Conservation (phyloP, 495 filamentous ascomycete species). For the Neurospora sp. region DNA sequence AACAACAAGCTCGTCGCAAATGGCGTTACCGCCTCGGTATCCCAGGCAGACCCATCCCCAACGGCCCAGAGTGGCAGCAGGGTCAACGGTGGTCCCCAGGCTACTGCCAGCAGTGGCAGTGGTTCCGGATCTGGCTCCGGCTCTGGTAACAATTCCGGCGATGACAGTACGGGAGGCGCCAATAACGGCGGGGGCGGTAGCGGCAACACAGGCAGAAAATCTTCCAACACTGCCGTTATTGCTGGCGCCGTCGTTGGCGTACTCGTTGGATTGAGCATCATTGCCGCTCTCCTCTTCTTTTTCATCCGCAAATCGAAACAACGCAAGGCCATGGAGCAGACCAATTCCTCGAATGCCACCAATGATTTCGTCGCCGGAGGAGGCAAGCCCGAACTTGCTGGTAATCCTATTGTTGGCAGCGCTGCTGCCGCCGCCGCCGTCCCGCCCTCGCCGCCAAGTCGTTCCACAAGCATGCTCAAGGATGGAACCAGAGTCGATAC, state of each 20-base stretch:
- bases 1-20: conserved; percentile 24
- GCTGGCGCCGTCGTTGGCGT: conserved; percentile 29
- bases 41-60: conserved; percentile 5
- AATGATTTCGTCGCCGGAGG: neutral
- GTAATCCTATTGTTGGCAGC: conserved; percentile 5
- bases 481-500: conserved; percentile 15
- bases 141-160: neutral
- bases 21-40: conserved; percentile 30
- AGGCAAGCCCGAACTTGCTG: conserved; percentile 30
- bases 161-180: conserved; percentile 1
- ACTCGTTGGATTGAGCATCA: conserved; percentile 22
- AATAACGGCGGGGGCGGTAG: conserved; percentile 3
- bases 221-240: conserved; percentile 13
- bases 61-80: neutral
- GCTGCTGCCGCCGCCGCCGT: conserved; percentile 4
- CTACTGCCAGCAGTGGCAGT: conserved; percentile 11
- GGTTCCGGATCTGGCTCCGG: conserved; percentile 3
- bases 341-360: neutral
- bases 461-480: conserved; percentile 21
- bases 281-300: conserved; percentile 27
- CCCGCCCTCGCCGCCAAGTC: conserved; percentile 16
- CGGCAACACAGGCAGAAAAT: neutral
- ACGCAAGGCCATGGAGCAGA: conserved; percentile 1
- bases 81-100: conserved; percentile 8
- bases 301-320: conserved; percentile 12